phyloP scores from a whole-genome alignment of 768 basidiomycete species.

The Hypsizygus marmoreus region DNA sequence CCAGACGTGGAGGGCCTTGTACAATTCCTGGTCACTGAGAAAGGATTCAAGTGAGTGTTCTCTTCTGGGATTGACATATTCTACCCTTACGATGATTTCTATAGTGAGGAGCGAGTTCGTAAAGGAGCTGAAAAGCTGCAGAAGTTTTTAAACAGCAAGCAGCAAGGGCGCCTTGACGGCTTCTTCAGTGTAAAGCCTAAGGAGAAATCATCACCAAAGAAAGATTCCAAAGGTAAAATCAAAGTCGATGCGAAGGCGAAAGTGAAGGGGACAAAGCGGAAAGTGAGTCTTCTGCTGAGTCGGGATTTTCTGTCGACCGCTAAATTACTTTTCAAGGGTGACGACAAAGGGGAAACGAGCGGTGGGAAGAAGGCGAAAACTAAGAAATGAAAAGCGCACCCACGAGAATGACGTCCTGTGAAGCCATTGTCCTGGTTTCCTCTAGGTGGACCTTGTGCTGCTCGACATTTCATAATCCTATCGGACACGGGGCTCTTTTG shows the following conservation, averaged over 20 bases:
- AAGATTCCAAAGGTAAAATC: slow-evolving; percentile 39
- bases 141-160: slow-evolving; percentile 85
- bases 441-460: too few species aligned
- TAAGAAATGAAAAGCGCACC: slow-evolving; percentile 43
- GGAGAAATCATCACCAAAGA: slow-evolving; percentile 39
- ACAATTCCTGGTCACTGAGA: slow-evolving; percentile 90
- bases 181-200: slow-evolving; percentile 85
- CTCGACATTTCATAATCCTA: too few species aligned
- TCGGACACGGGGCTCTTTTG: too few species aligned
- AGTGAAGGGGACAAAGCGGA: slow-evolving; percentile 51
- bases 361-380: slow-evolving; percentile 42
- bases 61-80: not conserved
- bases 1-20: slow-evolving; percentile 94
- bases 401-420: too few species aligned
- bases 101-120: slow-evolving; percentile 93
- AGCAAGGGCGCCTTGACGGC: slow-evolving; percentile 94
- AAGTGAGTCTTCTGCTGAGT: slow-evolving; percentile 27
- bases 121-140: slow-evolving; percentile 92
- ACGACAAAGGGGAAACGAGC: slow-evolving; percentile 39
- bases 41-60: slow-evolving; percentile 85
- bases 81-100: slow-evolving; percentile 6
- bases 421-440: too few species aligned
- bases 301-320: not conserved
- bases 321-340: slow-evolving; percentile 30
- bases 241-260: slow-evolving; percentile 42